phyloP scores from a whole-genome alignment of 1,139 yeast species.

The Saccharomycopsis hybrid region DNA sequence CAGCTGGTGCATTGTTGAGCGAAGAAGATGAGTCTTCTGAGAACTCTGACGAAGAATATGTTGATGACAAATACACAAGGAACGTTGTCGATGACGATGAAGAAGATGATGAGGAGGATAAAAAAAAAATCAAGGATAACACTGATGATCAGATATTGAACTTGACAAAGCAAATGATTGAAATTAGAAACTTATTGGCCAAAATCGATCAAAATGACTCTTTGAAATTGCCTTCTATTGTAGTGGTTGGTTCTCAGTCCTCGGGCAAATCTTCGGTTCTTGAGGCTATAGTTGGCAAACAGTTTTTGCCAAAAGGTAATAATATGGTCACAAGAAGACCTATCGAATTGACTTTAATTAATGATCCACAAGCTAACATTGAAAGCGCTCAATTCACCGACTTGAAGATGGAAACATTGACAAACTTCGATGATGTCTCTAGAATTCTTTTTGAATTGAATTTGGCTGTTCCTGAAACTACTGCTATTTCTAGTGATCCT shows the following conservation, averaged over 20 bases:
- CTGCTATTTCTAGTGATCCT: slow-evolving; percentile 86
- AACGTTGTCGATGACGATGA: slow-evolving; percentile 34
- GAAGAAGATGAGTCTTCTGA: slow-evolving; percentile 21
- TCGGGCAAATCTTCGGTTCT: slow-evolving; percentile 94
- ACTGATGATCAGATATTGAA: slow-evolving; percentile 76
- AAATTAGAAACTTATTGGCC: slow-evolving; percentile 73
- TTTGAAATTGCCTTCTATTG: slow-evolving; percentile 84
- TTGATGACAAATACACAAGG: slow-evolving; percentile 26
- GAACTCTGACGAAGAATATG: slow-evolving; percentile 23
- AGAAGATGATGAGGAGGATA: slow-evolving; percentile 30
- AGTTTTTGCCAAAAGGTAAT: slow-evolving; percentile 87
- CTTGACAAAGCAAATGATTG: slow-evolving; percentile 93
- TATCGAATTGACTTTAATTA: slow-evolving; percentile 83
- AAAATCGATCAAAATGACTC: slow-evolving; percentile 74
- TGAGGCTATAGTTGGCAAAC: slow-evolving; percentile 91
- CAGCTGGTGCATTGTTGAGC: slow-evolving; percentile 31
- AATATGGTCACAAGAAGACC: slow-evolving; percentile 97
- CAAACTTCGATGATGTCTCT: slow-evolving; percentile 85
- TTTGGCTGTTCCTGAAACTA: slow-evolving; percentile 81
- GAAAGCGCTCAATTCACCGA: slow-evolving; percentile 95
- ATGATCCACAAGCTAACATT: slow-evolving; percentile 75
- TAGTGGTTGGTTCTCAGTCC: slow-evolving; percentile 95
- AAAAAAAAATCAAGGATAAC: slow-evolving; percentile 35
- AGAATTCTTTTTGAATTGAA: slow-evolving; percentile 79
- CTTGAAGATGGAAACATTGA: slow-evolving; percentile 68